Conservation (phyloP, 2,329 filamentous ascomycete species). For the Ustulina deusta region DNA sequence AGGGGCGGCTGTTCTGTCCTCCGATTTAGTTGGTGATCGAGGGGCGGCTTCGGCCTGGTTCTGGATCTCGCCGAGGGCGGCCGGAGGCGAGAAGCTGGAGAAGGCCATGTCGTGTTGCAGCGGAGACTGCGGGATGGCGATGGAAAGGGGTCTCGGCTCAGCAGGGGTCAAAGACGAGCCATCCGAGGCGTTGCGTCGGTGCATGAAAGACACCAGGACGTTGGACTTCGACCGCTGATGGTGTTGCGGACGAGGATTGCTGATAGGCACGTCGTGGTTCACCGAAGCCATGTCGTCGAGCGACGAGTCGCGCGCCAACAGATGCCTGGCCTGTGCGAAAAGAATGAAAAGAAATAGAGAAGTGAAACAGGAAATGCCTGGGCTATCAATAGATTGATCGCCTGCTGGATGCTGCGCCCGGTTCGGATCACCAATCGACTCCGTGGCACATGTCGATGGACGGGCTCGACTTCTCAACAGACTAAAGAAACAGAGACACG, state of each 20-base stretch:
- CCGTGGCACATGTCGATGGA: slow-evolving; percentile 40
- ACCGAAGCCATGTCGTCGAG: slow-evolving; percentile 45
- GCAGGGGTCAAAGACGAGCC: slow-evolving; percentile 53
- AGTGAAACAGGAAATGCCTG: slow-evolving; percentile 42
- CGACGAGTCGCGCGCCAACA: slow-evolving; percentile 17
- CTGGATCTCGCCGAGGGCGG: slow-evolving; percentile 68
- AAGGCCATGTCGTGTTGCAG: slow-evolving; percentile 48
- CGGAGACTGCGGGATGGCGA: slow-evolving; percentile 40
- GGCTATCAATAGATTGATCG: slow-evolving; percentile 38
- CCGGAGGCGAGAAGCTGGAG: slow-evolving; percentile 55
- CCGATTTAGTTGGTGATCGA: slow-evolving; percentile 46
- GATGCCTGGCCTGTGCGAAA: slow-evolving; percentile 25
- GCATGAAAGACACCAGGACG: slow-evolving; percentile 63
- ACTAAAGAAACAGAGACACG: slow-evolving; percentile 22
- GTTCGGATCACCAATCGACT: slow-evolving; percentile 37
- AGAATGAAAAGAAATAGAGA: slow-evolving; percentile 33
- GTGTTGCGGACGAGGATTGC: slow-evolving; percentile 37
- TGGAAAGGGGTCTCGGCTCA: slow-evolving; percentile 43
- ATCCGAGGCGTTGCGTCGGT: slow-evolving; percentile 62
- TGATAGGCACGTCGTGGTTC: slow-evolving; percentile 42
- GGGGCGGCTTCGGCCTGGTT: slow-evolving; percentile 57
- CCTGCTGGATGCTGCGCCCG: slow-evolving; percentile 41
- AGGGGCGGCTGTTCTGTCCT: slow-evolving; percentile 34
- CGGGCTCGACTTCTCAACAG: slow-evolving; percentile 29
- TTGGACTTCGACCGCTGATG: slow-evolving; percentile 63